These are phyloP conservation scores for Clonostachys rosea DNA, from an alignment of 2,329 filamentous ascomycete genomes.

Conservation along the genomic window DNA sequence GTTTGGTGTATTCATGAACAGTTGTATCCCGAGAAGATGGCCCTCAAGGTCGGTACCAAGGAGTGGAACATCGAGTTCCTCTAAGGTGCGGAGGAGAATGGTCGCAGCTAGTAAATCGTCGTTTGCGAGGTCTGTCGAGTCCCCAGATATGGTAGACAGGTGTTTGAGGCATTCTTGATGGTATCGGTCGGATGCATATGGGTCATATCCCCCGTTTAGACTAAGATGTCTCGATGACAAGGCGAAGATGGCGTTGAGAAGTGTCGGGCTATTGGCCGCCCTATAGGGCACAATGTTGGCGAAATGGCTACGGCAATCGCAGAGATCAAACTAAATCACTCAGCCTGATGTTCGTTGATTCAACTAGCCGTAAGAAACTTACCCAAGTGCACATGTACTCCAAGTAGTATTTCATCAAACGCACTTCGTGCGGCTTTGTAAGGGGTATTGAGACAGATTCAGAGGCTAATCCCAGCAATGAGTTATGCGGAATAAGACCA, in stretches of 20 bases:
- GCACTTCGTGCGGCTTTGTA: too few species aligned
- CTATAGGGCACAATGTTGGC: conserved; percentile 46
- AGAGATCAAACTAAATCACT: conserved; percentile 27
- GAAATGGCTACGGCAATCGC: conserved; percentile 39
- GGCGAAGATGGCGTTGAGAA: conserved; percentile 53
- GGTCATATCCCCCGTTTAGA: conserved; percentile 33
- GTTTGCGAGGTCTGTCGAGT: conserved; percentile 14
- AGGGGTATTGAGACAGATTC: too few species aligned
- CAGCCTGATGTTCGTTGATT: too few species aligned
- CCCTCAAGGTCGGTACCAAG: conserved; percentile 8
- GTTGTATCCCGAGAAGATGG: conserved; percentile 17
- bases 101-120: conserved; percentile 20
- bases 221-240: conserved; percentile 50
- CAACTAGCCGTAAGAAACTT: too few species aligned
- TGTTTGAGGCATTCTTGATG: conserved; percentile 48
- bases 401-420: too few species aligned
- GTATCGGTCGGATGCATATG: conserved; percentile 45
- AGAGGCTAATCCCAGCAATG: too few species aligned
- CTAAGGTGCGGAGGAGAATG: conserved; percentile 19
- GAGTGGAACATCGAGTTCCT: conserved; percentile 10
- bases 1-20: conserved; percentile 17
- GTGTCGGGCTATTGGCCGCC: conserved; percentile 41
- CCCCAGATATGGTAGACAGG: conserved; percentile 16
- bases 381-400: too few species aligned
- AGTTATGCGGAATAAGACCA: too few species aligned